Percentiles rank a stretch among this genome's conserved stretches.
These are phyloP conservation scores for Eutrema yunnanense DNA, from an alignment of 345 rosid genomes.

Conservation along the genomic window DNA sequence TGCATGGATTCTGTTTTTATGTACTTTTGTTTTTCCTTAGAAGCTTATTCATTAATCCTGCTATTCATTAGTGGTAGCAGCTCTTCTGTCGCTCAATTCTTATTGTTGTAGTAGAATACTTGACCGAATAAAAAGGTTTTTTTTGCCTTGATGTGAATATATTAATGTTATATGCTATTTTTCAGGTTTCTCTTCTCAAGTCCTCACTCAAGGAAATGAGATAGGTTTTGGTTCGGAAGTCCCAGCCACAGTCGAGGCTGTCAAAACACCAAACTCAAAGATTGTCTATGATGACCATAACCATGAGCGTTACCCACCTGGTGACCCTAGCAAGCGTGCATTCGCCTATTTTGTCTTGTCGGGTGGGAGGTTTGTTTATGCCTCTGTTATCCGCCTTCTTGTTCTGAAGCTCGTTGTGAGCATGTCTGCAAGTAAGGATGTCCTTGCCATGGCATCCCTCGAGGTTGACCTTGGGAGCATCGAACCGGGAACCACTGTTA, in stretches of 20 bases:
- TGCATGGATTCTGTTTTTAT: not conserved
- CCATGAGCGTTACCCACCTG: conserved; percentile 89
- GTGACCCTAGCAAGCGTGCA: conserved; percentile 95
- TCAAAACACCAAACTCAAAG: conserved; percentile 74
- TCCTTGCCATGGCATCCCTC: conserved; percentile 86
- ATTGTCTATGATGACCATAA: conserved; percentile 78
- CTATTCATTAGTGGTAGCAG: not conserved
- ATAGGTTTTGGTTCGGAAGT: conserved; percentile 26
- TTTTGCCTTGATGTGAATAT: not conserved
- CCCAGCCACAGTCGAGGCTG: conserved; percentile 63
- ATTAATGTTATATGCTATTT: conserved; percentile 7
- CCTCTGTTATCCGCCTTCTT: conserved; percentile 75
- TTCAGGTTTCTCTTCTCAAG: conserved; percentile 56
- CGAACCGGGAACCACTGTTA: conserved; percentile 80
- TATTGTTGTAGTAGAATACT: not conserved
- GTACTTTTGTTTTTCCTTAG: not conserved
- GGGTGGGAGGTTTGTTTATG: conserved; percentile 88
- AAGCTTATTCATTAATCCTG: not conserved
- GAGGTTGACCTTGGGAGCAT: conserved; percentile 93
- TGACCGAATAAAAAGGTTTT: not conserved
- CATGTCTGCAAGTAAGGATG: conserved; percentile 97
- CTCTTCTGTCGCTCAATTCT: not conserved
- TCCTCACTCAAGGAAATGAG: conserved; percentile 46
- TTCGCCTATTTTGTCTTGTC: conserved; percentile 87
- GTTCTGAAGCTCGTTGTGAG: conserved; percentile 78